phyloP scores from a whole-genome alignment of 805 yeast genomes.

The Cyberlindnera euphorbiiphila region DNA sequence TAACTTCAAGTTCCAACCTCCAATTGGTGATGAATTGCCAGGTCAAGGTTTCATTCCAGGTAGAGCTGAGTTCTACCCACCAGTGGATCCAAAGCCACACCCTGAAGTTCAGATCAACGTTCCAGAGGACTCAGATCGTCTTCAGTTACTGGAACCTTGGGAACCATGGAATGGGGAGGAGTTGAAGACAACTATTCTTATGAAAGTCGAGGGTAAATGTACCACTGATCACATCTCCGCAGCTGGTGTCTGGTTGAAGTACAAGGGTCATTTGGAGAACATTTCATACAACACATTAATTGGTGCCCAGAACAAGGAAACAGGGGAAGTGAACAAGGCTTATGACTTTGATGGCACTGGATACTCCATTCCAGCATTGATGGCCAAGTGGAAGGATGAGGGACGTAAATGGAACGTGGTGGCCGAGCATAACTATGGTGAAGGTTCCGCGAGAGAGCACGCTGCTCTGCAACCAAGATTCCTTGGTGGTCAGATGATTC shows the following conservation, averaged over 20 bases:
- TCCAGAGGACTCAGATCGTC: constrained; percentile 86
- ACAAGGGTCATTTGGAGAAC: constrained; percentile 96
- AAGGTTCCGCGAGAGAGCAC: constrained; percentile 98
- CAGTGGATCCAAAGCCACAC: constrained; percentile 58
- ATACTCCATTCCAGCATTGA: constrained; percentile 87
- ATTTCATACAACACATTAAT: constrained; percentile 92
- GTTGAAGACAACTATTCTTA: constrained; percentile 64
- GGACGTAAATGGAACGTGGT: constrained; percentile 87
- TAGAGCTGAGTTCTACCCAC: constrained; percentile 72
- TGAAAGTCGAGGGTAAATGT: constrained; percentile 97
- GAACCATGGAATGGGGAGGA: constrained; percentile 84
- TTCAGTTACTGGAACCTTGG: constrained; percentile 89
- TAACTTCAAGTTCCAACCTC: constrained; percentile 73
- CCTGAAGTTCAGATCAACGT: constrained; percentile 60
- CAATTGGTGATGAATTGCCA: constrained; percentile 84
- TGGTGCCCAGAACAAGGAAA: constrained; percentile 95
- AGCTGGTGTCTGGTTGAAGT: constrained; percentile 98
- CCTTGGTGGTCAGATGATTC: constrained; percentile 83
- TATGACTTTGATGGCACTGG: constrained; percentile 79
- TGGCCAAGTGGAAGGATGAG: constrained; percentile 92
- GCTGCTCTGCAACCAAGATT: constrained; percentile 96
- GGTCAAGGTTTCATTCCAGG: constrained; percentile 71
- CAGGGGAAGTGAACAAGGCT: constrained; percentile 91
- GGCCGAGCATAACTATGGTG: constrained; percentile 98
- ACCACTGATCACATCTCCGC: constrained; percentile 98